Base-by-base conservation (phyloP, 2,329 filamentous ascomycete species). In the Talaromyces albobiverticillius region DNA sequence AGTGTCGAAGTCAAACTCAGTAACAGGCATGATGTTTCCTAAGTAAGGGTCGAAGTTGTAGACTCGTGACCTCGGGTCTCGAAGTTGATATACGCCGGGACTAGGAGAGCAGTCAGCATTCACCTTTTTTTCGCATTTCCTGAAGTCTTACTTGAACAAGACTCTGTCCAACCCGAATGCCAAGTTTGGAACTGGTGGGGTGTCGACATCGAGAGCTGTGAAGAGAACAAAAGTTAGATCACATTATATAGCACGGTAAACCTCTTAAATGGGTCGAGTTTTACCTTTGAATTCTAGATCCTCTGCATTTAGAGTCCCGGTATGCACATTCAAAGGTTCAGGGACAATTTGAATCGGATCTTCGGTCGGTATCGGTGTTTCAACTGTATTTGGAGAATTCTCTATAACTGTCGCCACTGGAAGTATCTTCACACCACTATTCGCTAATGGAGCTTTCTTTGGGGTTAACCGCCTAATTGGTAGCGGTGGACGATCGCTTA, bases 41-140 rank as follows among this genome's bases (percentile, higher is more conserved):
- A 99, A 80, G 65, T 96, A 96, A 0, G 95, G 94, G 67, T 99
- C 93, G 64, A 99, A 99, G 69, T 99, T 99, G 79, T 85, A 99
- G 6, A 97, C 90, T 16, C 85, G 82, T 36, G 93, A 91, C 55
- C 90, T 83, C 22, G 87, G 85, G 68, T 99, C 94, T 71, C 95
- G 92, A 49, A 99, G 81, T 48, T 90, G 86, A 69, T 96, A 96
- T 34, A 96, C 89, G 20, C 94, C 92, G 2, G 87, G 87, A 64
- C 76, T 80, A 46, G 10, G 36, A 14, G 13, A 31, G 26, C 10
- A 31, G 25, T 50, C 16, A 50, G 47, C 11, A 9, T 42, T 8
- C 2, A 18, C 22, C 23, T 36, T 34, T 4, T 22, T 42, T 20
- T 3, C n/a, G 6, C 18, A 18, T 2, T 16, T 31, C 4, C 6